Base-by-base conservation (phyloP, 208 protist genomes). In the Trypanosoma conorhini region DNA sequence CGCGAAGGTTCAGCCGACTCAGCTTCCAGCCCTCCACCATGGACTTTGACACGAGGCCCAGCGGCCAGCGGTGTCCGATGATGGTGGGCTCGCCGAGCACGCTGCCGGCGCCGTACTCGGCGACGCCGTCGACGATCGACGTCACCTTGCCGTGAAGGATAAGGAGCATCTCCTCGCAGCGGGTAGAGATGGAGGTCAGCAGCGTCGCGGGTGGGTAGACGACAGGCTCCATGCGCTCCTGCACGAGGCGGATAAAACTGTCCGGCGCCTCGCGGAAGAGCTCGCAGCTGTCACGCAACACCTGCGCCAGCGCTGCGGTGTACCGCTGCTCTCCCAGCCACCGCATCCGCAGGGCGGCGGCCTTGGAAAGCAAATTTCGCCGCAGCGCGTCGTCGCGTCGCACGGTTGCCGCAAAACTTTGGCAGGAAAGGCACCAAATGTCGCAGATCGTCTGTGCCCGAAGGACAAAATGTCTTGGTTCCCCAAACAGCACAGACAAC, bases 11-110 rank as follows among this genome's bases (percentile, higher is more conserved):
- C n/a, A 80, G 74, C 7, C 78, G 82, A 48, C 62, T 79, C 42
- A 96, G 78, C 52, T 80, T 75, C 91, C 91, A 96, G n/a, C 91
- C 85, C 72, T 96, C 91, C 72, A 96, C 87, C 86, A 96, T 96
- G 30, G 84, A 80, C 54, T 85, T 81, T 10, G 91, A 87, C 4
- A 85, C 72, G 13, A 93, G 79, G 0, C 79, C 86, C 13, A 96
- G 40, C 19, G 91, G 91, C 87, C 91, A 96, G 67, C 91, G 87
- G 68, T 96, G 91, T 26, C 74, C 62, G 24, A 96, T 76, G n/a
- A 96, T 80, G 65, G 80, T 90, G 24, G 84, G 79, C 61, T 89
- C 91, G 38, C 91, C 91, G 65, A 96, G 76, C 61, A 89, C 77
- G 54, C 91, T 83, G 3, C 91, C 91, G 1, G 83, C 73, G 38